These are phyloP conservation scores for Selaginella moellendorffii DNA, from an alignment of 75 land plant genomes.

Conservation along the genomic window DNA sequence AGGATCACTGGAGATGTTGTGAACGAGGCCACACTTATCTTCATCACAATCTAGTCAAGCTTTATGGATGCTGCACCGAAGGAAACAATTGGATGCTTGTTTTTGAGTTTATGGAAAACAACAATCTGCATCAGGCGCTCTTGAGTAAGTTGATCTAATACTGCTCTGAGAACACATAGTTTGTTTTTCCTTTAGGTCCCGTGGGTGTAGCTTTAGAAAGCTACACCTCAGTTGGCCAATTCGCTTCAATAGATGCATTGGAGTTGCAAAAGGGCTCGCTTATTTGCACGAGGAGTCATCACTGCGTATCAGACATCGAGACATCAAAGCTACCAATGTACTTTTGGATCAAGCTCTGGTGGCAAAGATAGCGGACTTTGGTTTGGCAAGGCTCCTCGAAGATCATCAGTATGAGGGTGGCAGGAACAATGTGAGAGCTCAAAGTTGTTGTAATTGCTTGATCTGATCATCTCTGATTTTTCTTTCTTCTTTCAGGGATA, in stretches of 20 bases:
- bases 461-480: too few species aligned
- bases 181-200: neutral
- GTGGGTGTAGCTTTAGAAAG: neutral
- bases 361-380: too few species aligned
- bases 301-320: conserved; percentile 43
- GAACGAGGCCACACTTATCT: neutral
- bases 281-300: conserved; percentile 58
- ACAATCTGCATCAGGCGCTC: conserved; percentile 8
- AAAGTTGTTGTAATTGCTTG: too few species aligned
- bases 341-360: too few species aligned
- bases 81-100: conserved; percentile 5
- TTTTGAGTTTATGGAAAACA: conserved; percentile 11
- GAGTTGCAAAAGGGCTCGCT: conserved; percentile 42
- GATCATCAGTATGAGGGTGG: too few species aligned
- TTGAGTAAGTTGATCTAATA: neutral
- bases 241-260: neutral
- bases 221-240: neutral
- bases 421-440: too few species aligned
- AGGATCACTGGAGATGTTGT: neutral
- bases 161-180: conserved; percentile 33
- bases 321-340: too few species aligned
- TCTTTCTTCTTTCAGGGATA: too few species aligned
- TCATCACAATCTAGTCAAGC: neutral
- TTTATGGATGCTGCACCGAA: conserved; percentile 7
- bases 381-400: too few species aligned